phyloP scores from a whole-genome alignment of 1,284 basidiomycete genomes.

The Crucibulum parvulum region DNA sequence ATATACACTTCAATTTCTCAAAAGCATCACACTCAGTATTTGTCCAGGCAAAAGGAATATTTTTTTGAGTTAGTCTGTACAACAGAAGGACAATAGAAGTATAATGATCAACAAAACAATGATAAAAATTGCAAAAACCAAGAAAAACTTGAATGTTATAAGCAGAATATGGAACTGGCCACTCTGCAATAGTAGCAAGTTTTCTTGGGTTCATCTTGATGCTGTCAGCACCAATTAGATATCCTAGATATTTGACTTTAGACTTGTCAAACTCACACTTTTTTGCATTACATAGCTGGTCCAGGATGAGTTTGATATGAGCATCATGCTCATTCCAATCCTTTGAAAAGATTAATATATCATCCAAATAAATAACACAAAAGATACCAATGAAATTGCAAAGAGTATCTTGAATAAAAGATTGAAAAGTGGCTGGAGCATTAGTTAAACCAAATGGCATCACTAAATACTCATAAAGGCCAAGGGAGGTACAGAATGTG shows the following conservation, averaged over 20 bases:
- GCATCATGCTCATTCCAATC: constrained; percentile 22
- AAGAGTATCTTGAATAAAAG: constrained; percentile 46
- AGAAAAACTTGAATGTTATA: constrained; percentile 1
- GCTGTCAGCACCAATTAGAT: constrained; percentile 38
- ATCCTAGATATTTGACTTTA: constrained; percentile 49
- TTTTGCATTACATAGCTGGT: constrained; percentile 33
- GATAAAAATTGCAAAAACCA: constrained; percentile 13
- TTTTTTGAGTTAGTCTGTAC: constrained; percentile 24
- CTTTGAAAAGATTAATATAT: constrained; percentile 34
- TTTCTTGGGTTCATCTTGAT: constrained; percentile 45
- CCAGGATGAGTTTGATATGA: constrained; percentile 40
- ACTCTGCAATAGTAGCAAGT: constrained; percentile 29
- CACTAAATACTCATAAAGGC: constrained; percentile 42
- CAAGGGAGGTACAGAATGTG: constrained; percentile 36
- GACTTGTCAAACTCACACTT: constrained; percentile 39
- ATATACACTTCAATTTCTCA: constrained; percentile 32
- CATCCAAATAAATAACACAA: constrained; percentile 40
- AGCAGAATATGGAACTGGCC: constrained; percentile 10
- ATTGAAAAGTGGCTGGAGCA: constrained; percentile 34
- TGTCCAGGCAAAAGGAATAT: constrained; percentile 21
- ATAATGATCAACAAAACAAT: constrained; percentile 41
- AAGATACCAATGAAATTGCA: constrained; percentile 34
- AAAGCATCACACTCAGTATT: constrained; percentile 27
- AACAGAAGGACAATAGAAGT: constrained; percentile 22
- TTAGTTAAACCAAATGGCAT: constrained; percentile 44